Conservation (phyloP, 441 rosid species). For the Euphorbia corollata region DNA sequence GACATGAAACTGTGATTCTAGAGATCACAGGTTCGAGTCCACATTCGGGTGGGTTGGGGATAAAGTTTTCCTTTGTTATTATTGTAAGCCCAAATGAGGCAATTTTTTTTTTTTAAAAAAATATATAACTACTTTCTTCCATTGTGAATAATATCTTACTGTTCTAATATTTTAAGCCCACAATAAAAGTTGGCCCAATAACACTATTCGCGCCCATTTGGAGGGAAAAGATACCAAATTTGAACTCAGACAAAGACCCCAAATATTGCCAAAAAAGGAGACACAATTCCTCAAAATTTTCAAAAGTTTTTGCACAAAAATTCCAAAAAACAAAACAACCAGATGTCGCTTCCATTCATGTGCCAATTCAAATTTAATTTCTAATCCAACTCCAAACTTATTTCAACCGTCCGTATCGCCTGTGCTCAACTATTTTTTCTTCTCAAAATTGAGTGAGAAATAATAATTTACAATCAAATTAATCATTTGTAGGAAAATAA, state of each 20-base stretch:
- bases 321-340: not conserved
- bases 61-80: too few species aligned
- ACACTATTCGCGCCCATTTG: not conserved
- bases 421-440: not conserved
- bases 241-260: constrained; percentile 8
- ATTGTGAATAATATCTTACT: too few species aligned
- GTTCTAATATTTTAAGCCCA: too few species aligned
- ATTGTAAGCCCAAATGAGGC: too few species aligned
- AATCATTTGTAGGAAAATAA: not conserved
- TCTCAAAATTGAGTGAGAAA: not conserved
- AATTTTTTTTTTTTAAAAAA: too few species aligned
- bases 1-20: too few species aligned
- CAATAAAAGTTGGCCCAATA: not conserved
- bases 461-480: not conserved
- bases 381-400: not conserved
- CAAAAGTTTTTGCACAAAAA: not conserved
- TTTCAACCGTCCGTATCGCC: not conserved
- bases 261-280: not conserved
- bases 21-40: too few species aligned
- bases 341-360: not conserved
- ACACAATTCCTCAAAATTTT: not conserved
- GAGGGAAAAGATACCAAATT: constrained; percentile 25
- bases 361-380: constrained; percentile 1
- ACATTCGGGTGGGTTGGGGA: too few species aligned
- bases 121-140: too few species aligned